Percentiles rank a stretch among this genome's conserved stretches.
These are phyloP conservation scores for Populus alba DNA, from an alignment of 345 rosid genomes.

Conservation along the genomic window DNA sequence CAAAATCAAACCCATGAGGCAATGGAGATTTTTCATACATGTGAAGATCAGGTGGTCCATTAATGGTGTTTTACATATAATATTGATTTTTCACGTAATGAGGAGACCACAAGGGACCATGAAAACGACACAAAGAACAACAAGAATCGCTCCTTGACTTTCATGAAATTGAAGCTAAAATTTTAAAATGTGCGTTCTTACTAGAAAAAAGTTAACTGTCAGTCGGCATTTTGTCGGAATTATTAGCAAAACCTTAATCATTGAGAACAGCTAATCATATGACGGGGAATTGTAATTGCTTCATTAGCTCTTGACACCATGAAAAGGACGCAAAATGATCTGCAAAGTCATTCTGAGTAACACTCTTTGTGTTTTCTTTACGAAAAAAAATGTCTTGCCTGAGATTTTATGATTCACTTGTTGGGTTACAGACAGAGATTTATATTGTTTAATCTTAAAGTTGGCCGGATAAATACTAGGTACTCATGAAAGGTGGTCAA, in stretches of 20 bases:
- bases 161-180: too few species aligned
- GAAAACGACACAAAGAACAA: background rate
- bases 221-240: background rate
- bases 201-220: background rate
- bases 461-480: background rate
- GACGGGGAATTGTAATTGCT: background rate
- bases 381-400: background rate
- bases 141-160: too few species aligned
- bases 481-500: background rate
- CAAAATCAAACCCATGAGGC: background rate
- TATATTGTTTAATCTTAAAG: background rate
- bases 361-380: background rate
- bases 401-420: background rate
- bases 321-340: background rate
- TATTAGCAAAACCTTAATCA: background rate
- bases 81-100: background rate
- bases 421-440: background rate
- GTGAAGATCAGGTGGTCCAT: background rate
- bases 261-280: background rate
- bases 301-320: constrained; percentile 3
- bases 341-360: background rate
- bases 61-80: background rate
- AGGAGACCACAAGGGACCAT: background rate
- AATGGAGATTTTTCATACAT: background rate
- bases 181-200: too few species aligned